phyloP scores from a whole-genome alignment of 163 green algal species.

The Scenedesmus sp. region DNA sequence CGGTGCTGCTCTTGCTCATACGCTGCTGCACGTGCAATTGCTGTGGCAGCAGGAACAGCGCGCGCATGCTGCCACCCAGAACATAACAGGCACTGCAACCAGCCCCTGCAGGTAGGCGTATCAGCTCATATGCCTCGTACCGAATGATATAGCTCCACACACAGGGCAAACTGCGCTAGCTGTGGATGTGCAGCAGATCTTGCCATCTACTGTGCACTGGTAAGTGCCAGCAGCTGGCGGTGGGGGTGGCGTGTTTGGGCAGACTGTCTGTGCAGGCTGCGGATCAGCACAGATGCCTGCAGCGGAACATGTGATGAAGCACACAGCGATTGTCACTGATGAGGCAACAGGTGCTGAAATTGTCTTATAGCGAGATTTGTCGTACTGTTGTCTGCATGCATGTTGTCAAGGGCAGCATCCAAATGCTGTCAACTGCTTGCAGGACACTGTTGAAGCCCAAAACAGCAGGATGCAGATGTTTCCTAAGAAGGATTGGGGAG shows the following conservation, averaged over 20 bases:
- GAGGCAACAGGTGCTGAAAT: too few species aligned
- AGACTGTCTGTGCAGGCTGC: not conserved
- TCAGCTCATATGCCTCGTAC: not conserved
- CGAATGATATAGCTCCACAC: slow-evolving; percentile 46
- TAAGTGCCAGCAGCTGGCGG: slow-evolving; percentile 20
- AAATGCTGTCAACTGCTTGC: not conserved
- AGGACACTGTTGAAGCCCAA: not conserved
- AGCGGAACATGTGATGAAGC: not conserved
- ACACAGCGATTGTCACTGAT: not conserved
- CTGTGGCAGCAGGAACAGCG: too few species aligned
- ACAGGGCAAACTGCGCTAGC: slow-evolving; percentile 22
- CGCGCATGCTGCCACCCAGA: too few species aligned
- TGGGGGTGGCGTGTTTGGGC: not conserved
- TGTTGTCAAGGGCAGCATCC: not conserved
- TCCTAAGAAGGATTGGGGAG: not conserved
- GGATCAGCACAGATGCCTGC: slow-evolving; percentile 29
- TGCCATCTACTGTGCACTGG: slow-evolving; percentile 13
- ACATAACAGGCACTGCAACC: too few species aligned
- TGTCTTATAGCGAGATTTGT: not conserved
- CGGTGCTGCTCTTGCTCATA: too few species aligned
- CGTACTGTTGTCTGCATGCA: not conserved
- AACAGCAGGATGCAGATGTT: not conserved
- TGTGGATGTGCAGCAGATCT: slow-evolving; percentile 31
- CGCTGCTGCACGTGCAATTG: too few species aligned
- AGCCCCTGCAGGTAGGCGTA: not conserved